Evolutionary conservation across 352 stramenopile species (phyloP), one percentile per base, ranked within the genome.

Genomic region (Plasmopara viticola): DNA sequence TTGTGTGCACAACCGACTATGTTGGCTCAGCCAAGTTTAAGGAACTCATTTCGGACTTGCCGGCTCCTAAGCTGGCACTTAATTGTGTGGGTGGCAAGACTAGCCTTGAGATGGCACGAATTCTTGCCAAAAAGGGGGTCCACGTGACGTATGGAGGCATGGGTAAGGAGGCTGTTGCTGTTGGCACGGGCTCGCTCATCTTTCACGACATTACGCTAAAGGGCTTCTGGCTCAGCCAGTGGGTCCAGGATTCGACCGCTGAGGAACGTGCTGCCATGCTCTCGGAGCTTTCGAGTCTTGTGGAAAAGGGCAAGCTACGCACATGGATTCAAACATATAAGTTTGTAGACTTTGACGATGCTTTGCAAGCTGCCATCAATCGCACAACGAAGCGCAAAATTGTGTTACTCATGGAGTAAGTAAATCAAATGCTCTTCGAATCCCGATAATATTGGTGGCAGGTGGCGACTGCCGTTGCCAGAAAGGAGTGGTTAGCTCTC

Each of bases 171-270:
- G 52, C 78, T 30, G 78, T 90, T 40, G 55, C 63, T 18, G 71
- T 84, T 25, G 76, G 78, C 62, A 88, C 81, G 39, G 71, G 69
- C 37, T 73, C 79, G 63, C 77, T 92, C 54, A 80, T 92, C 60
- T 92, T 92, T 72, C 66, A 92, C 65, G 78, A 90, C 68, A 94
- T 96, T 45, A 85, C 78, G 64, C 78, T 95, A 53, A 85, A 84
- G 58, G 87, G 72, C 50, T 93, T 91, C 52, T 96, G 86, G 73
- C 72, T 93, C 44, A 89, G 81, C 63, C 70, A 91, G 66, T 91
- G 80, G 80, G 70, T 82, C 56, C 80, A 89, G 69, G 53, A 85
- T 45, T 62, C 78, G 54, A 72, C 55, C 13, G 64, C 77, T 9
- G 74, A 85, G 53, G 63, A 91, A 64, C 80, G 80, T 50, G 46